These are phyloP conservation scores for Haplosporangium gracile DNA, from an alignment of 192 early-diverging fungal species.

Conservation along the genomic window DNA sequence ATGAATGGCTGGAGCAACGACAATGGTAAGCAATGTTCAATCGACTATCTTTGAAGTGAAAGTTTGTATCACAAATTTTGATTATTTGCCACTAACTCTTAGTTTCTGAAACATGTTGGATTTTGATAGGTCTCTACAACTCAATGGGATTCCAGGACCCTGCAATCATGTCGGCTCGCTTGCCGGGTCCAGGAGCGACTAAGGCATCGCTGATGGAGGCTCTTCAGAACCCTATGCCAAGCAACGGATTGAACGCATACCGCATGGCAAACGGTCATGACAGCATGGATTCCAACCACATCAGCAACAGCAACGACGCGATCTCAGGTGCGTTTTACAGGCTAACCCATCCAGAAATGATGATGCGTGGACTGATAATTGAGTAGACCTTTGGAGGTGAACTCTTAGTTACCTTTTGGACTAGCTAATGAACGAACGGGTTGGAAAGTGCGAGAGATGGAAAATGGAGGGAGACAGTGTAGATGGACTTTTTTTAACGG, in stretches of 20 bases:
- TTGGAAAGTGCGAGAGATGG: neutral
- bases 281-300: neutral
- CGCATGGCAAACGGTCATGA: conserved; percentile 20
- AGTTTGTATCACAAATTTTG: neutral
- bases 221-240: conserved; percentile 23
- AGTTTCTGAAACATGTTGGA: neutral
- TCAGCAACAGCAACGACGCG: neutral
- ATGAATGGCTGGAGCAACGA: conserved; percentile 35
- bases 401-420: neutral
- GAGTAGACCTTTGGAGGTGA: neutral
- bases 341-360: conserved; percentile 1
- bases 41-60: neutral
- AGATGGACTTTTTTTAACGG: neutral
- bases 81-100: neutral
- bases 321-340: conserved; percentile 44
- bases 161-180: conserved; percentile 69
- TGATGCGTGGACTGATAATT: conserved; percentile 14
- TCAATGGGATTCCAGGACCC: conserved; percentile 65
- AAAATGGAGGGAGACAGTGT: neutral
- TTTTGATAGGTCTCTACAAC: conserved; percentile 10
- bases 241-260: conserved; percentile 12
- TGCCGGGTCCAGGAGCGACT: conserved; percentile 30
- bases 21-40: neutral
- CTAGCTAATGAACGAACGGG: neutral
- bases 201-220: conserved; percentile 39